Evolutionary conservation across 306 rosid genomes (phyloP), one percentile per base, ranked within the genome.

Genomic region (Malus sylvestris): DNA sequence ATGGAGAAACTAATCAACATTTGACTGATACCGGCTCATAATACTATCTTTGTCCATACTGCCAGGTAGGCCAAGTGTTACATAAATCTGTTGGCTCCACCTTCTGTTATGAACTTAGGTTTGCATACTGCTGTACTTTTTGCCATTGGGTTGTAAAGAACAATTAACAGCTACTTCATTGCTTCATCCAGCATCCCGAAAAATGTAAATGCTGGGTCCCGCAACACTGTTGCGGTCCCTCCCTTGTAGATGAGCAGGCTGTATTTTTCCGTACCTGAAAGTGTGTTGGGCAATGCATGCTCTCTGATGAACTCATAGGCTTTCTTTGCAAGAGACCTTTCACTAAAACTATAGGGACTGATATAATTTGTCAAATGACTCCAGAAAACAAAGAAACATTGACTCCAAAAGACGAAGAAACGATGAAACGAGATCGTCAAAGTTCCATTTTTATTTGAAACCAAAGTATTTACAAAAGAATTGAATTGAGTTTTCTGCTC

Each of bases 381-480:
- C 9, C 7, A 23, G 76, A 8, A 32, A 57, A 22, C 6, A 2
- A 59, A 20, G 61, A 19, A 55, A 5, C 38, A 33, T 33, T 22
- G 76, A 23, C 46, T 60, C 23, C 13, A 40, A 66, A 4, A 32
- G 23, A 38, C 6, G 3, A 6, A 8, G 62, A 7, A 8, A 3
- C 22, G 30, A 44, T 61, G 70, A 40, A 13, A 61, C 29, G 70
- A 29, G 68, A 74, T 74, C 30, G 20, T 27, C 63, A 12, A 19
- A n/a, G 59, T 61, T 30, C 45, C 60, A 25, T 62, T 60, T 45
- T 61, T 25, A 27, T 61, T 61, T 5, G 22, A 15, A 3, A 44
- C 40, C 13, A 20, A 42, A 61, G 29, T 60, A 73, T 73, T 49
- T 42, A 74, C 59, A 61, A 74, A 74, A 60, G 60, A 74, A 61